Conservation (phyloP, 257 asterid species). For the Cynanchum wilfordii region DNA sequence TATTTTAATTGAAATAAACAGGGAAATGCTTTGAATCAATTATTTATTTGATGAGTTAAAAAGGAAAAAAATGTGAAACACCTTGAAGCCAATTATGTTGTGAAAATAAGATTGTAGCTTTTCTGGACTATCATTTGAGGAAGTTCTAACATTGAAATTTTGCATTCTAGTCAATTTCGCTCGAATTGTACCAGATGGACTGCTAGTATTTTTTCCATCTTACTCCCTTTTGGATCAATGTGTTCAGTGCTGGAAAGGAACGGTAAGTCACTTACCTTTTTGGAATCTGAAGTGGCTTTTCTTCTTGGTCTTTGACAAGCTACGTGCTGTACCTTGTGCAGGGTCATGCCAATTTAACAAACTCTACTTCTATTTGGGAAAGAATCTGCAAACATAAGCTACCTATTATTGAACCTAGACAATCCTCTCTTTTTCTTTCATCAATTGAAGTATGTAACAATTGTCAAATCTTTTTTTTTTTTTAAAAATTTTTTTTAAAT, state of each 20-base stretch:
- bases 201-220: slow-evolving; percentile 92
- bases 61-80: background rate
- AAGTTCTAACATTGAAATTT: slow-evolving; percentile 18
- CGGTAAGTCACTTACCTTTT: slow-evolving; percentile 40
- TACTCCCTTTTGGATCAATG: slow-evolving; percentile 88
- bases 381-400: slow-evolving; percentile 89
- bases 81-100: background rate
- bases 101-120: background rate
- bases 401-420: slow-evolving; percentile 98
- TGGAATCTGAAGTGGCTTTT: slow-evolving; percentile 10
- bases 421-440: slow-evolving; percentile 68
- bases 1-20: background rate
- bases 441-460: slow-evolving; percentile 65
- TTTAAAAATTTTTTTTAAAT: too few relatives aligned
- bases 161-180: slow-evolving; percentile 77
- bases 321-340: slow-evolving; percentile 27
- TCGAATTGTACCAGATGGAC: slow-evolving; percentile 96
- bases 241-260: slow-evolving; percentile 79
- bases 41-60: background rate
- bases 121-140: slow-evolving; percentile 10
- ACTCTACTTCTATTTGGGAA: slow-evolving; percentile 83
- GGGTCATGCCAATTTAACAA: slow-evolving; percentile 53
- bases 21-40: background rate
- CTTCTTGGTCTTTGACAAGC: slow-evolving; percentile 8
- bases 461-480: slow-evolving; percentile 15